Evolutionary conservation across 2,329 filamentous ascomycete species (phyloP).

Genomic region (Diplocarpon mali): DNA sequence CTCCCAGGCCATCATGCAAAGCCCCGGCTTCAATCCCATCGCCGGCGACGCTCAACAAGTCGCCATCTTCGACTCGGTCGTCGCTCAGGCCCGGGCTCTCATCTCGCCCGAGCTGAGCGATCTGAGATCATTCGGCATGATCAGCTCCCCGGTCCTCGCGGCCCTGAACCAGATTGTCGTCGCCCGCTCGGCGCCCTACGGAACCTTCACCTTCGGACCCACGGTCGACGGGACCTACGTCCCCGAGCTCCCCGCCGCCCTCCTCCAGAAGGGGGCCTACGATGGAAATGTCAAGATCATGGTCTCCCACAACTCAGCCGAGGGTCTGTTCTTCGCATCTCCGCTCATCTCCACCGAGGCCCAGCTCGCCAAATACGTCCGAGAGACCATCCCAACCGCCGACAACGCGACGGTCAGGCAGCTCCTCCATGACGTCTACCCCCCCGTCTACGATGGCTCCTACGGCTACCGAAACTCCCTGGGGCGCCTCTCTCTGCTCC

Average conservation of each 20-base stretch:
- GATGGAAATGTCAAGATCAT: constrained; percentile 35
- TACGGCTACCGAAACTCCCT: constrained; percentile 35
- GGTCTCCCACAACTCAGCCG: constrained; percentile 34
- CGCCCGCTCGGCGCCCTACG: constrained; percentile 25
- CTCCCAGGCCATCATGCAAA: constrained; percentile 28
- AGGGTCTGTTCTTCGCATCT: constrained; percentile 26
- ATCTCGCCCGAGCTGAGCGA: constrained; percentile 7
- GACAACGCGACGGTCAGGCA: constrained; percentile 27
- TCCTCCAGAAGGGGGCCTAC: constrained; percentile 34
- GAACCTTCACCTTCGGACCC: constrained; percentile 34
- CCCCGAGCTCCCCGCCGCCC: constrained; percentile 33
- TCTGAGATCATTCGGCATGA: constrained; percentile 7
- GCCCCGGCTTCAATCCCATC: constrained; percentile 15
- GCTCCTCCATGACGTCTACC: constrained; percentile 36
- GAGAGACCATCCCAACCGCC: constrained; percentile 18
- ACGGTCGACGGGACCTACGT: constrained; percentile 38
- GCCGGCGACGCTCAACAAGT: constrained; percentile 4
- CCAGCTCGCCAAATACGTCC: constrained; percentile 25
- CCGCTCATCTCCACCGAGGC: constrained; percentile 1
- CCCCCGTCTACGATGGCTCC: constrained; percentile 33
- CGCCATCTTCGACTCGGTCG: constrained; percentile 12
- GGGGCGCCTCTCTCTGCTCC: constrained; percentile 32
- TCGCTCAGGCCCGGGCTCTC: constrained; percentile 5
- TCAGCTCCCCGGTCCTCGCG: constrained; percentile 10
- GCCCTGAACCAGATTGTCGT: constrained; percentile 14